phyloP scores from a whole-genome alignment of 169 alveolate species.

The Sarcocystis neurona region DNA sequence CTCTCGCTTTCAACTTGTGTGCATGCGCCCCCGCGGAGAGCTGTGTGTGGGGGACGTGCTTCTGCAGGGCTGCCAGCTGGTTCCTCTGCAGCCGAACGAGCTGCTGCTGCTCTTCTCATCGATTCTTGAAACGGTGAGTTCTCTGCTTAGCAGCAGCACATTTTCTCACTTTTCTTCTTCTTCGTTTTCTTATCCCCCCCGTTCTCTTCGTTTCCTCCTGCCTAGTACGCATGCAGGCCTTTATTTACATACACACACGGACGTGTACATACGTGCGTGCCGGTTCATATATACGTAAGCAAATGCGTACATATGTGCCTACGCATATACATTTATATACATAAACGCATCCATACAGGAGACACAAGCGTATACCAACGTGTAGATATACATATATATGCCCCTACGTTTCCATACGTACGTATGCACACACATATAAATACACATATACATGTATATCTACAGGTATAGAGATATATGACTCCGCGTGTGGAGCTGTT shows the following conservation, averaged over 20 bases:
- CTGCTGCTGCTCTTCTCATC: not conserved
- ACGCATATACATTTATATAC: not conserved
- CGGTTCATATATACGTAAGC: not conserved
- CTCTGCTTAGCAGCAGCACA: not conserved
- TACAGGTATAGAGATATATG: too few relatives aligned
- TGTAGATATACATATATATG: not conserved
- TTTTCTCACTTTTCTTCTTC: not conserved
- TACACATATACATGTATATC: too few relatives aligned
- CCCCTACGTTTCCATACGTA: too few relatives aligned
- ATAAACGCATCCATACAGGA: not conserved
- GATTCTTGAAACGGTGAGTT: constrained; percentile 15
- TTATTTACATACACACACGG: not conserved
- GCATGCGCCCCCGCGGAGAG: not conserved
- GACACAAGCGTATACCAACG: not conserved
- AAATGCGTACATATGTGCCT: not conserved
- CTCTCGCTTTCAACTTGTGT: not conserved
- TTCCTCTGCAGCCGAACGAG: constrained; percentile 10
- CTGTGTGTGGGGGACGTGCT: not conserved
- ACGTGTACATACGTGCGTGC: not conserved
- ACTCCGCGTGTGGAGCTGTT: too few relatives aligned
- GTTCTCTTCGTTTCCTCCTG: too few relatives aligned
- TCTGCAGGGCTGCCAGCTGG: constrained; percentile 5
- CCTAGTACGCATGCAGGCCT: too few relatives aligned
- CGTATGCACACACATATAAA: not conserved
- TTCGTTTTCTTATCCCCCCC: too few relatives aligned